phyloP scores from a whole-genome alignment of 208 protist genomes.

The Jaenimonas drosophilae region DNA sequence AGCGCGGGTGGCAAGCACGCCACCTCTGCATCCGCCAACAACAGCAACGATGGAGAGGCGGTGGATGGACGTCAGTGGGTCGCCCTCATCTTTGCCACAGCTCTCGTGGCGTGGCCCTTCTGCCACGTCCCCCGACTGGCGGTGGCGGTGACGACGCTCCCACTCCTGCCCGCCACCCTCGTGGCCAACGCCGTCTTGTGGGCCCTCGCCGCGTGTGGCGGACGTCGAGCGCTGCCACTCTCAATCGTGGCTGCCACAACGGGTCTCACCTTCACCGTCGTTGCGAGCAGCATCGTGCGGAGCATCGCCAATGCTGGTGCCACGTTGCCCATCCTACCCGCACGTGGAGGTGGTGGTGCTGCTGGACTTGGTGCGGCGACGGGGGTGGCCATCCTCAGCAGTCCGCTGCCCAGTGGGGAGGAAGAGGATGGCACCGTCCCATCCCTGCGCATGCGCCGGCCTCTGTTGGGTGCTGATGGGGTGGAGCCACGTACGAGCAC shows the following conservation, averaged over 20 bases:
- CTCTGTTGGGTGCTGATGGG: too few relatives aligned
- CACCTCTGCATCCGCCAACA: too few relatives aligned
- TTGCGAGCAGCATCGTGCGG: conserved; percentile 22
- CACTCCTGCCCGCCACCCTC: neutral
- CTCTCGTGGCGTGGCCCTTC: neutral
- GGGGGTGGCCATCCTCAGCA: neutral
- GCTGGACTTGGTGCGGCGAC: conserved; percentile 8
- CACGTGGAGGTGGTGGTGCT: too few relatives aligned
- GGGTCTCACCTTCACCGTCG: conserved; percentile 12
- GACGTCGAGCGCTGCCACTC: too few relatives aligned
- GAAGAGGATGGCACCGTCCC: too few relatives aligned
- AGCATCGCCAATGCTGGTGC: conserved; percentile 21
- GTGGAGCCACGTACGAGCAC: too few relatives aligned
- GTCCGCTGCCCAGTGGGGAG: neutral
- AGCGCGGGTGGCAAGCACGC: too few relatives aligned
- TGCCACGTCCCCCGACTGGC: neutral
- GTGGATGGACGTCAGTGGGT: too few relatives aligned
- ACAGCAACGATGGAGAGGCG: too few relatives aligned
- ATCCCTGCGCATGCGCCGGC: too few relatives aligned
- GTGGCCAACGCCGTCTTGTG: neutral
- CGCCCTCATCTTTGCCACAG: neutral
- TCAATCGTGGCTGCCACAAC: conserved; percentile 4
- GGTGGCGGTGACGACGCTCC: neutral
- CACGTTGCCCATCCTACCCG: conserved; percentile 15
- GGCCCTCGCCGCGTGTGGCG: neutral